A percentile compares a stretch with the other conserved stretches of the same genome.
Evolutionary conservation across 1,139 yeast species (phyloP).

Genomic region (Insectozyma bohioensis): DNA sequence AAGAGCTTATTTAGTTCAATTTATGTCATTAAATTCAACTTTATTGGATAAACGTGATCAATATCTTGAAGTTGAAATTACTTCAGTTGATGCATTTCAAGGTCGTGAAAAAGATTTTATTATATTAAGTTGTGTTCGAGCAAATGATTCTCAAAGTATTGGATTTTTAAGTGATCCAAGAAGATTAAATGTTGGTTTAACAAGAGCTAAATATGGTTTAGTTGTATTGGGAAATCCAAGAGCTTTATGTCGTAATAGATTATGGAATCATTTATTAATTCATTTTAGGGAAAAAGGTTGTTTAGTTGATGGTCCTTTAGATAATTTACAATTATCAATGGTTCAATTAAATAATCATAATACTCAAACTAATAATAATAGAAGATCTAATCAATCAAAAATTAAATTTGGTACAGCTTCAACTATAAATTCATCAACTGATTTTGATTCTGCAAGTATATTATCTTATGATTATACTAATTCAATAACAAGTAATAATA

Average conservation of each 20-base stretch:
- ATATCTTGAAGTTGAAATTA: constrained; percentile 78
- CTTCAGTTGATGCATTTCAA: constrained; percentile 94
- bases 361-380: constrained; percentile 1
- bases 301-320: constrained; percentile 89
- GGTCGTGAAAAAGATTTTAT: constrained; percentile 94
- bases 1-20: constrained; percentile 76
- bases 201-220: constrained; percentile 87
- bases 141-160: constrained; percentile 77
- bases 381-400: constrained; percentile 6
- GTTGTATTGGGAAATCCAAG: constrained; percentile 83
- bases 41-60: constrained; percentile 56
- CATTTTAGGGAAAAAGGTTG: constrained; percentile 86
- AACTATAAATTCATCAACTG: constrained; percentile 15
- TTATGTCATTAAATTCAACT: constrained; percentile 73
- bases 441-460: constrained; percentile 49
- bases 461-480: constrained; percentile 41
- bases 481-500: neutral
- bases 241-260: constrained; percentile 64
- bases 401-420: constrained; percentile 13
- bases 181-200: constrained; percentile 87
- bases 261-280: constrained; percentile 78
- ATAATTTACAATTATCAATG: constrained; percentile 70
- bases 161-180: constrained; percentile 91
- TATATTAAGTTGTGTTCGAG: constrained; percentile 86
- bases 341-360: constrained; percentile 47